Evolutionary conservation across 2,329 filamentous ascomycete genomes (phyloP).

Genomic region (Sporothrix mexicana): DNA sequence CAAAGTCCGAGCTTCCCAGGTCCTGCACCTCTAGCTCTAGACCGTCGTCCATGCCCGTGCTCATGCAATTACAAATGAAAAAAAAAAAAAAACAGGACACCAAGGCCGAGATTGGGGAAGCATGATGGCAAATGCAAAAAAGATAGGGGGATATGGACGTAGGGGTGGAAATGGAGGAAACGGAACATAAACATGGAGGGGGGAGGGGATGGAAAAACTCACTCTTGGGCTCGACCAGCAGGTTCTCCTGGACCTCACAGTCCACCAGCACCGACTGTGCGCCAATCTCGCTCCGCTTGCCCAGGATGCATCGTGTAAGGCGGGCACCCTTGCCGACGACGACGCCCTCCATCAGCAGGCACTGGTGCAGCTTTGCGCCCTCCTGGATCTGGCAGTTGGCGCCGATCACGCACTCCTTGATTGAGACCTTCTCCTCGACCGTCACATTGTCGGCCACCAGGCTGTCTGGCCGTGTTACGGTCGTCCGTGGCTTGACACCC

Average conservation of each 20-base stretch:
- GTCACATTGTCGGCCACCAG: conserved; percentile 88
- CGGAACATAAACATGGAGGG: conserved; percentile 16
- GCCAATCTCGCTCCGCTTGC: conserved; percentile 80
- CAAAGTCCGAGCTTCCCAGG: not conserved
- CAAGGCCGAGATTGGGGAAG: not conserved
- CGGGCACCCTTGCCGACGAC: conserved; percentile 83
- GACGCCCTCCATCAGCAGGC: conserved; percentile 90
- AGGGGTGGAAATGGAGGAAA: conserved; percentile 37
- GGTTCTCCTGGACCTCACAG: conserved; percentile 90
- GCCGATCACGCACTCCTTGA: conserved; percentile 90
- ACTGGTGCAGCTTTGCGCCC: conserved; percentile 85
- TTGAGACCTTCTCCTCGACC: conserved; percentile 85
- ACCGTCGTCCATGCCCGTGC: not conserved
- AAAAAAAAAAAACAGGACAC: not conserved
- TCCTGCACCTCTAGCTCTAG: conserved; percentile 10
- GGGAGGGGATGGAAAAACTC: conserved; percentile 46
- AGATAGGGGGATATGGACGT: not conserved
- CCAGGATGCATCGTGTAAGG: conserved; percentile 85
- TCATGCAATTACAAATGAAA: not conserved
- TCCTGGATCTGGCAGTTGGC: conserved; percentile 84
- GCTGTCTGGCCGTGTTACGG: conserved; percentile 80
- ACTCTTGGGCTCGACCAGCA: conserved; percentile 81
- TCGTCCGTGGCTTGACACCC: conserved; percentile 78
- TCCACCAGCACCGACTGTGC: conserved; percentile 80
- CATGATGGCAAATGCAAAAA: not conserved